These are phyloP conservation scores for Pulchroboletus neoregius DNA, from an alignment of 1,284 basidiomycete species.

Conservation along the genomic window DNA sequence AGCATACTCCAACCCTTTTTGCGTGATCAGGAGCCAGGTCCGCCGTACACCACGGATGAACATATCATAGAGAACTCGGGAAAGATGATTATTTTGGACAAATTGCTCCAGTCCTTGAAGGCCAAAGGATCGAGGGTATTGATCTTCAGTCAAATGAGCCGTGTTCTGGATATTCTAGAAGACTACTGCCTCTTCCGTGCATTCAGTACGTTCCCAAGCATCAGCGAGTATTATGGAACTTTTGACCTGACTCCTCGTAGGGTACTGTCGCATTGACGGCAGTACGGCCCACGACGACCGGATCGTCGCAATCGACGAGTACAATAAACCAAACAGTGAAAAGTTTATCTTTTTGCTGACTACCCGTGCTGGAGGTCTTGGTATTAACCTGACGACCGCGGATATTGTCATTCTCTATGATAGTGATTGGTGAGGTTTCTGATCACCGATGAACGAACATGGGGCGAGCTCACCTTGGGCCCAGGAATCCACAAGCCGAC, in stretches of 20 bases:
- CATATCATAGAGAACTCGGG: slow-evolving; percentile 93
- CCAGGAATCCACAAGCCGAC: slow-evolving; percentile 96
- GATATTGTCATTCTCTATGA: slow-evolving; percentile 98
- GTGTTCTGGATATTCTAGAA: slow-evolving; percentile 90
- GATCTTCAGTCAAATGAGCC: slow-evolving; percentile 99
- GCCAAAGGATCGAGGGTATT: slow-evolving; percentile 91
- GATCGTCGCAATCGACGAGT: slow-evolving; percentile 94
- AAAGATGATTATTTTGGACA: slow-evolving; percentile 98
- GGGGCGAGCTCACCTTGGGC: slow-evolving; percentile 12
- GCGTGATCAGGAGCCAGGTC: slow-evolving; percentile 78
- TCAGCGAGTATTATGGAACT: too few relatives aligned
- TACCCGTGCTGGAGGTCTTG: slow-evolving; percentile 96
- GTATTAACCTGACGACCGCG: slow-evolving; percentile 95
- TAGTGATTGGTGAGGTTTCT: slow-evolving; percentile 75
- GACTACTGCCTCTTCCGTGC: slow-evolving; percentile 94
- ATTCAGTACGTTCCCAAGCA: slow-evolving; percentile 63
- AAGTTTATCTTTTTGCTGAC: slow-evolving; percentile 98
- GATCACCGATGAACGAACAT: neutral
- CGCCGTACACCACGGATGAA: slow-evolving; percentile 97
- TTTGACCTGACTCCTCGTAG: slow-evolving; percentile 38
- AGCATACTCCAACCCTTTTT: neutral
- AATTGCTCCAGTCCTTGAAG: slow-evolving; percentile 85
- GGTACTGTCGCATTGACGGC: slow-evolving; percentile 97
- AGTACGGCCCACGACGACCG: slow-evolving; percentile 95
- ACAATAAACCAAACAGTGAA: slow-evolving; percentile 92